A percentile compares a stretch with the other conserved stretches of the same genome.
Conservation (phyloP, 805 yeast species). For the Lipomyces sp. region DNA sequence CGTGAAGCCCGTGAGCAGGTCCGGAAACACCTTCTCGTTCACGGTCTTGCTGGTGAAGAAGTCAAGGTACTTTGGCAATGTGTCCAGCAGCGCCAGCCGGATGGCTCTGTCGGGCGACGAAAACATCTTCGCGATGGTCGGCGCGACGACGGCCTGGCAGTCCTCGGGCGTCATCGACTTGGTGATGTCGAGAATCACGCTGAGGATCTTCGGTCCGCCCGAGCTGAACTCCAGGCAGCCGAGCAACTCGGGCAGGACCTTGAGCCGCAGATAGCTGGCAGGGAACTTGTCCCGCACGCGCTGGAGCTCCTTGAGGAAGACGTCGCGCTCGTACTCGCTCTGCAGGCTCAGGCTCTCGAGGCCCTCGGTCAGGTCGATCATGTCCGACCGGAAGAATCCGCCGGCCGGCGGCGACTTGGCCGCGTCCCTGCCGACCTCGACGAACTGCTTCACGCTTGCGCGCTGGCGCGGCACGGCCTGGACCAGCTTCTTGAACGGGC, state of each 20-base stretch:
- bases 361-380: slow-evolving; percentile 53
- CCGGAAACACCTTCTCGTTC: slow-evolving; percentile 64
- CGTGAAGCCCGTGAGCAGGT: slow-evolving; percentile 73
- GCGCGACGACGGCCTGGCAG: slow-evolving; percentile 49
- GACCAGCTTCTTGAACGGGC: slow-evolving; percentile 44
- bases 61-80: slow-evolving; percentile 54
- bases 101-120: slow-evolving; percentile 70
- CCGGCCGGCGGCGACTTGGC: slow-evolving; percentile 23
- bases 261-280: slow-evolving; percentile 53
- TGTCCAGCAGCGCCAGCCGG: slow-evolving; percentile 64
- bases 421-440: slow-evolving; percentile 27
- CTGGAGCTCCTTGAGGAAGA: slow-evolving; percentile 42
- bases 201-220: slow-evolving; percentile 36
- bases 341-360: slow-evolving; percentile 56
- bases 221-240: slow-evolving; percentile 41
- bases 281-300: slow-evolving; percentile 43
- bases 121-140: slow-evolving; percentile 62
- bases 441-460: slow-evolving; percentile 37
- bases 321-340: slow-evolving; percentile 52
- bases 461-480: slow-evolving; percentile 42
- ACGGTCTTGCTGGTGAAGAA: slow-evolving; percentile 57
- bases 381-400: slow-evolving; percentile 40
- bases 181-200: slow-evolving; percentile 36
- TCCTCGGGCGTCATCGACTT: slow-evolving; percentile 36
- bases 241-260: slow-evolving; percentile 68